phyloP scores from a whole-genome alignment of 495 filamentous ascomycete species.

The Hypoxylon lenormandii region DNA sequence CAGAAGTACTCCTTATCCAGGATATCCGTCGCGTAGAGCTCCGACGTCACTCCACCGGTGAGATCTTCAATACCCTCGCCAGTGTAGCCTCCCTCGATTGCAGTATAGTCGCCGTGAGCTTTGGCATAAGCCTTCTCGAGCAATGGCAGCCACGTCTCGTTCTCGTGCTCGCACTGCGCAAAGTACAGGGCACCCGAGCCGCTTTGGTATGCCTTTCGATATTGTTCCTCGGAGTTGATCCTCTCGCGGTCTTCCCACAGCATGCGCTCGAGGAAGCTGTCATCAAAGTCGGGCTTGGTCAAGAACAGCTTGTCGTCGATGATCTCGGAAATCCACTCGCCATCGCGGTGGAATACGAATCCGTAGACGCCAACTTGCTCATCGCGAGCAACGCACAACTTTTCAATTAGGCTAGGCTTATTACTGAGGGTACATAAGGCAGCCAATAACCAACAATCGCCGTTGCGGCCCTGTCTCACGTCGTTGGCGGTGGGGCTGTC shows the following conservation, averaged over 20 bases:
- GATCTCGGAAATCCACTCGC: slow-evolving; percentile 90
- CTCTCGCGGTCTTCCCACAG: slow-evolving; percentile 79
- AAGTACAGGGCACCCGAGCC: slow-evolving; percentile 82
- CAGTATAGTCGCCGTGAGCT: slow-evolving; percentile 85
- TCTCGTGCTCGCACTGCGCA: slow-evolving; percentile 83
- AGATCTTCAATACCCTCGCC: slow-evolving; percentile 93
- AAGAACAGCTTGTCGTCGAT: slow-evolving; percentile 85
- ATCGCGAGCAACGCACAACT: slow-evolving; percentile 83
- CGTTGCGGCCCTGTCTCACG: slow-evolving; percentile 80
- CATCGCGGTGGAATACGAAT: slow-evolving; percentile 92
- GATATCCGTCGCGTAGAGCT: slow-evolving; percentile 82
- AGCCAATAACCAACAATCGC: slow-evolving; percentile 93
- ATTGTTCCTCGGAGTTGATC: slow-evolving; percentile 79
- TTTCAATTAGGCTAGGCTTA: slow-evolving; percentile 80
- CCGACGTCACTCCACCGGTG: slow-evolving; percentile 88
- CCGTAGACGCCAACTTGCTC: slow-evolving; percentile 90
- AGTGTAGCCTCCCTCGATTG: slow-evolving; percentile 86
- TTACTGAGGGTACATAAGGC: slow-evolving; percentile 86
- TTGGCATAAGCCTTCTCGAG: slow-evolving; percentile 98
- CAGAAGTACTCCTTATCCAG: slow-evolving; percentile 90
- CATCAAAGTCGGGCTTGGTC: slow-evolving; percentile 84
- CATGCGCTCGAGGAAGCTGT: slow-evolving; percentile 71
- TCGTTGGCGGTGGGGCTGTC: slow-evolving; percentile 86
- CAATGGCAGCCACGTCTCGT: slow-evolving; percentile 94
- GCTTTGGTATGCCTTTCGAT: slow-evolving; percentile 78